phyloP scores from a whole-genome alignment of 768 basidiomycete genomes.

The Auricularia sp. region DNA sequence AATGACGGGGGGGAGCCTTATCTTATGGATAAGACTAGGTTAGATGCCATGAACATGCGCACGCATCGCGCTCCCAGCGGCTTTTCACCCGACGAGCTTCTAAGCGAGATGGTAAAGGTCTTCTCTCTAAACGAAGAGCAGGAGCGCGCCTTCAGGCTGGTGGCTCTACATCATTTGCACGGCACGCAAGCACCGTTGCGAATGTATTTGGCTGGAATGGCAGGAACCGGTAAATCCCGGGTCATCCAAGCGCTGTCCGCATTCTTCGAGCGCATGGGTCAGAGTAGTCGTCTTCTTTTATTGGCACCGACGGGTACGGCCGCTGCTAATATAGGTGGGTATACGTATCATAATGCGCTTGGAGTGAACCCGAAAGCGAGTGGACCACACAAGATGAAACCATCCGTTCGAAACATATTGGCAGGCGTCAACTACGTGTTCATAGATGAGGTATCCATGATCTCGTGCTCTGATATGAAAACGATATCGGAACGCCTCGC shows the following conservation, averaged over 20 bases:
- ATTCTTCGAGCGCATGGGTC: constrained; percentile 16
- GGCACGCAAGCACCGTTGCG: too few species aligned
- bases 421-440: constrained; percentile 18
- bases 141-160: constrained; percentile 4
- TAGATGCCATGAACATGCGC: too few species aligned
- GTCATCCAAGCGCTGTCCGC: constrained; percentile 19
- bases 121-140: constrained; percentile 7
- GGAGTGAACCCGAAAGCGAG: constrained; percentile 12
- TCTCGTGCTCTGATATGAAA: constrained; percentile 20
- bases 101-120: constrained; percentile 1
- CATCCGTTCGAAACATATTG: constrained; percentile 16
- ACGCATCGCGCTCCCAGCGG: too few species aligned
- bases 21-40: too few species aligned
- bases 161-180: constrained; percentile 3
- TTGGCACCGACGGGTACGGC: constrained; percentile 25
- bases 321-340: constrained; percentile 20
- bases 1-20: too few species aligned
- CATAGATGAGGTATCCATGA: constrained; percentile 23
- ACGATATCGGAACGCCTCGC: constrained; percentile 19
- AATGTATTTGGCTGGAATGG: constrained; percentile 21
- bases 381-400: constrained; percentile 11
- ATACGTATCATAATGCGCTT: constrained; percentile 20
- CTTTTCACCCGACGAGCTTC: background rate
- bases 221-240: constrained; percentile 26
- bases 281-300: constrained; percentile 17